Evolutionary conservation across 73 alveolate genomes (phyloP).

Genomic region (Paramecium primaurelia): DNA sequence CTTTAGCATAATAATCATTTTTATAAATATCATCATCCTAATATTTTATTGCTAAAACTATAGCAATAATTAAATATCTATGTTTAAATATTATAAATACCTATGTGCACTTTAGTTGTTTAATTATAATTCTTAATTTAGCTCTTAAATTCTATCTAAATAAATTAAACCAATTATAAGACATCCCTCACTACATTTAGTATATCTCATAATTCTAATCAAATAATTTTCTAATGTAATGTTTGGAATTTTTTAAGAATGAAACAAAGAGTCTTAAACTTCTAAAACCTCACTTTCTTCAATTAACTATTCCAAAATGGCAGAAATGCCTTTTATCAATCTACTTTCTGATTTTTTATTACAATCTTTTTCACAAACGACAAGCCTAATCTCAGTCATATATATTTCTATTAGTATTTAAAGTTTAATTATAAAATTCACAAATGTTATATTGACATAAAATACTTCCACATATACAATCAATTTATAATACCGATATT

Average conservation of each 20-base stretch:
- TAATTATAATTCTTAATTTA: background rate
- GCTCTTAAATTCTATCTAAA: background rate
- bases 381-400: background rate
- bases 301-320: background rate
- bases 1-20: background rate
- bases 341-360: background rate
- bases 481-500: background rate
- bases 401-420: background rate
- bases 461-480: background rate
- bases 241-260: background rate
- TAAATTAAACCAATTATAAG: background rate
- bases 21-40: background rate
- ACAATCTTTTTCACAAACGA: background rate
- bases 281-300: background rate
- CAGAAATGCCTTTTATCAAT: background rate
- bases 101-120: background rate
- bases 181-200: background rate
- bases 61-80: background rate
- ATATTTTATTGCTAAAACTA: background rate
- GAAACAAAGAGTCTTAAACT: background rate
- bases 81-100: background rate
- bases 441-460: background rate
- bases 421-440: background rate
- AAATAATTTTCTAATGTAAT: background rate
- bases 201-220: background rate